Base-by-base conservation (phyloP, 1,284 basidiomycete genomes). In the Cystobasidium slooffiae region DNA sequence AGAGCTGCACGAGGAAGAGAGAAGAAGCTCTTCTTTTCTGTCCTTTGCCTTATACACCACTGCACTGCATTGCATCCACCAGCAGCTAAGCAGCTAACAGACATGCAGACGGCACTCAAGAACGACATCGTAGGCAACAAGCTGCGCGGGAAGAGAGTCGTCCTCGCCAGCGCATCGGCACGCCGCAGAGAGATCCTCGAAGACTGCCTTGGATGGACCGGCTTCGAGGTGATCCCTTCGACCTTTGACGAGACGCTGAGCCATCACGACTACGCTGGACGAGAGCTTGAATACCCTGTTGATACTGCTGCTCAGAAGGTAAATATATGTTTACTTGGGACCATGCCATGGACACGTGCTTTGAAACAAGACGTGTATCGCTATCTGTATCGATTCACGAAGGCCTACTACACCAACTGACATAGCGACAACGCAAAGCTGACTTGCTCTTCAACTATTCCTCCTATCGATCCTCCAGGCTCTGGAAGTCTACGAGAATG, bases 401-500 rank as follows among this genome's bases (percentile, higher is more conserved):
- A n/a, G 39, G 12, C 16, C 53, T 14, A 3, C 3, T n/a, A 49
- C 3, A 12, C n/a, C 12, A 14, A 2, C 46, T 49, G 14, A 49
- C 14, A 49, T 49, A 46, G 44, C 20, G 22, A 59, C 14, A 41
- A 49, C 41, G 65, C 64, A 41, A 39, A 51, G 5, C 10, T 31
- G 22, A 18, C 10, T 24, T 5, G 39, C 46, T 59, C 24, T 31
- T 44, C 68, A 47, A 62, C 16, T 24, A 43, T 46, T 6, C 24
- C 43, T 51, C 31, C 9, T 24, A 46, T 46, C 7, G 24, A 31
- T 51, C 37, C 9, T 31, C 10, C 75, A 86, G 85, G 94, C 91
- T 0, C 87, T 94, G 8, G 92, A 96, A 80, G 94, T 96, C n/a
- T 97, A 97, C 80, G 89, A 92, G 81, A 86, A 90, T 44, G 84